These are phyloP conservation scores for Udeniomyces megalosporus DNA, from an alignment of 768 basidiomycete genomes.

Conservation along the genomic window DNA sequence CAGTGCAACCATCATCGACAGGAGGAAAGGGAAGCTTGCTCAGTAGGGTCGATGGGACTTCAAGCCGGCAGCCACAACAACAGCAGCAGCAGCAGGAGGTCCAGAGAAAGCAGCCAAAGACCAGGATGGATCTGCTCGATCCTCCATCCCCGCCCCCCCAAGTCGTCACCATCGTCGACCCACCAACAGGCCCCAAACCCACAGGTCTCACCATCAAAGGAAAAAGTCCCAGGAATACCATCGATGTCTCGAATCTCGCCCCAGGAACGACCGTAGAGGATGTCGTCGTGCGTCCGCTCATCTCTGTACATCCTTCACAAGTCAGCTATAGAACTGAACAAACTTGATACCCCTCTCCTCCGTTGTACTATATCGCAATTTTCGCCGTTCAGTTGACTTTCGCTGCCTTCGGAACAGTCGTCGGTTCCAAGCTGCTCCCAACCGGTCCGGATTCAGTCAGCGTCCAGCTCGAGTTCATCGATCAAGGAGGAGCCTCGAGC, in stretches of 20 bases:
- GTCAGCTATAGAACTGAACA: no score
- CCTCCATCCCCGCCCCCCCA: no score
- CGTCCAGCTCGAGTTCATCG: not conserved
- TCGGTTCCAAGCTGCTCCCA: not conserved
- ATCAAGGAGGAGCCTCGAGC: not conserved
- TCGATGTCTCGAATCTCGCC: slow-evolving; percentile 1
- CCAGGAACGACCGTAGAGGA: slow-evolving; percentile 8
- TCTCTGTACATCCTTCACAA: no score
- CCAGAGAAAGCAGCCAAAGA: no score
- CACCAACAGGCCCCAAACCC: not conserved
- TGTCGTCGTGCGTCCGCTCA: not conserved
- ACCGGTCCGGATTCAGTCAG: not conserved
- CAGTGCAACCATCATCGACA: not conserved
- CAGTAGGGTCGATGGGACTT: no score
- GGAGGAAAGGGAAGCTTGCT: no score
- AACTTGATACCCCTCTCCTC: not conserved
- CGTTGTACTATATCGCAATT: not conserved
- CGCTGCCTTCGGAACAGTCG: not conserved
- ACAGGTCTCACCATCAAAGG: not conserved
- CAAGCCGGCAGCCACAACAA: not conserved
- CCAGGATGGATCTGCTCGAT: no score
- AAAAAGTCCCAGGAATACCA: not conserved
- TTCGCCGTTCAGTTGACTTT: not conserved
- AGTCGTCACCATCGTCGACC: no score
- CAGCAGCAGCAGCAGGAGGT: no score